These are phyloP conservation scores for Lepidium didymum DNA, from an alignment of 345 rosid genomes.

Conservation along the genomic window DNA sequence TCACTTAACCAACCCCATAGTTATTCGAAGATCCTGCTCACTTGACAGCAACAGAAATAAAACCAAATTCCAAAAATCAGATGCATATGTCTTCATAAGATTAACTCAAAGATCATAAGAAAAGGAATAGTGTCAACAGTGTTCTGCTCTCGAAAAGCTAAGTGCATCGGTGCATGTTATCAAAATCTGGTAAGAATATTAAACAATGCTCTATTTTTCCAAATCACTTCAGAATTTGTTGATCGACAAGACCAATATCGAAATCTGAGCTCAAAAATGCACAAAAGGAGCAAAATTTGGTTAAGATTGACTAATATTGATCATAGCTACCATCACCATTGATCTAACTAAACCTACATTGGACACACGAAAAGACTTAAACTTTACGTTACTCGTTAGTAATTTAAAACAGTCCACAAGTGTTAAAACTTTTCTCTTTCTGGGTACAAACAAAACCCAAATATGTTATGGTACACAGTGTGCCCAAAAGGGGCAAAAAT, in stretches of 20 bases:
- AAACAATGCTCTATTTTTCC: background rate
- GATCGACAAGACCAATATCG: background rate
- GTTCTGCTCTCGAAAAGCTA: background rate
- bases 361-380: background rate
- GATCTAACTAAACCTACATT: background rate
- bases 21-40: background rate
- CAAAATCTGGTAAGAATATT: too few relatives aligned
- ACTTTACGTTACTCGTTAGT: background rate
- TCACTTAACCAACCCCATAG: background rate
- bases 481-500: background rate
- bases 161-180: conserved; percentile 13
- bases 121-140: background rate
- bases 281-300: background rate
- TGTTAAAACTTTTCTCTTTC: background rate
- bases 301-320: background rate
- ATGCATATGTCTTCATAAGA: background rate
- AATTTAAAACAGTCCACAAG: background rate
- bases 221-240: background rate
- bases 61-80: conserved; percentile 1
- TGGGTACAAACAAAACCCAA: background rate
- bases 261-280: background rate
- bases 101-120: background rate
- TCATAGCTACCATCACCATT: background rate
- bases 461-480: background rate
- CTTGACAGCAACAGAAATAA: background rate